These are phyloP conservation scores for Anisodus acutangulus DNA, from an alignment of 257 asterid genomes.

Conservation along the genomic window DNA sequence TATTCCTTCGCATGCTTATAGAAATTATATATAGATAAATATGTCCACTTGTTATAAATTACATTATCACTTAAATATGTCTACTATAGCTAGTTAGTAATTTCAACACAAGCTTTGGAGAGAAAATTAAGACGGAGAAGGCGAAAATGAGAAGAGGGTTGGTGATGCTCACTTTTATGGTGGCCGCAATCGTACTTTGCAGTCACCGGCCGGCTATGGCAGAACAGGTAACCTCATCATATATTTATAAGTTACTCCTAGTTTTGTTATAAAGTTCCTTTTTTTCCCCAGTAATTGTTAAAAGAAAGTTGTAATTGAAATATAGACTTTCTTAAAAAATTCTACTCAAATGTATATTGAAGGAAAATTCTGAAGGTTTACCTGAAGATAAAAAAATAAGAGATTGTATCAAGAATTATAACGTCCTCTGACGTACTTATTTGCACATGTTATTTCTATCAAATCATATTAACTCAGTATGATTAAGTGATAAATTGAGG, in stretches of 20 bases:
- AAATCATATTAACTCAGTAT: background rate
- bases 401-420: too few relatives aligned
- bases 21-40: background rate
- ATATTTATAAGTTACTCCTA: background rate
- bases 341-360: background rate
- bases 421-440: background rate
- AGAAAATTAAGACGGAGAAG: background rate
- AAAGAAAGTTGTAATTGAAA: background rate
- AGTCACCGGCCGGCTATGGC: background rate
- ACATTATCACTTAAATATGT: background rate
- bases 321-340: background rate
- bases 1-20: background rate
- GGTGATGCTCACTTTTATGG: background rate
- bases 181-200: background rate
- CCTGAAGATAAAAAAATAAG: too few relatives aligned
- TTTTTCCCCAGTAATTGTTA: background rate
- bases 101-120: background rate
- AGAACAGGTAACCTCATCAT: background rate
- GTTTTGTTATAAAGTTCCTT: background rate
- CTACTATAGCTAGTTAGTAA: background rate
- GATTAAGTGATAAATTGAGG: background rate
- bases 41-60: background rate
- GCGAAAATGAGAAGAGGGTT: constrained; percentile 2
- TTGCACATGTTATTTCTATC: background rate
- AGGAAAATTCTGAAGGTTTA: background rate